Conservation (phyloP, 352 stramenopile genomes). For the Pythium grandisporangium region DNA sequence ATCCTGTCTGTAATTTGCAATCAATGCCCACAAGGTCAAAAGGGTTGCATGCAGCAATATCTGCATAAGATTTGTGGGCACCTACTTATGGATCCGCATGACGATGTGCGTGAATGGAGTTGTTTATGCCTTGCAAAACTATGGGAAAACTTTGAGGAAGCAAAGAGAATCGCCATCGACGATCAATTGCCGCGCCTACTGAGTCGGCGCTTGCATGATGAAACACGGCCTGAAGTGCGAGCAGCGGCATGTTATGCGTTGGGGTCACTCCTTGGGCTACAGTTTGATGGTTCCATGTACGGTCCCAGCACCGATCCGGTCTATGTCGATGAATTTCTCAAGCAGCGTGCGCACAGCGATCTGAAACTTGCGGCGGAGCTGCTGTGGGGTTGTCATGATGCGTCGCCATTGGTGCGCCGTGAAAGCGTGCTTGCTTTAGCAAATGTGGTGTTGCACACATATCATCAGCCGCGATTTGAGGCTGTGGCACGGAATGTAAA, state of each 20-base stretch:
- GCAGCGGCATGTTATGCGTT: conserved; percentile 91
- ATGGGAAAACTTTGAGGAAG: conserved; percentile 88
- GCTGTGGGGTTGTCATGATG: conserved; percentile 61
- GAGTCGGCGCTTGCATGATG: conserved; percentile 72
- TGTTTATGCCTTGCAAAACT: conserved; percentile 94
- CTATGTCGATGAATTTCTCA: conserved; percentile 51
- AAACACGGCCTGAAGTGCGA: conserved; percentile 86
- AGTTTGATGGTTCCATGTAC: conserved; percentile 47
- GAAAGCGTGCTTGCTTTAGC: conserved; percentile 81
- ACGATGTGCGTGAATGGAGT: conserved; percentile 73
- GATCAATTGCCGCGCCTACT: conserved; percentile 83
- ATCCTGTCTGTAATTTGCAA: conserved; percentile 93
- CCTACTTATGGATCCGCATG: conserved; percentile 45
- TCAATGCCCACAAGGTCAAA: conserved; percentile 88
- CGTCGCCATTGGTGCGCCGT: conserved; percentile 71
- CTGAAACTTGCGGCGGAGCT: conserved; percentile 64
- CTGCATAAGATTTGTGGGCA: conserved; percentile 74
- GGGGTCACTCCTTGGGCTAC: conserved; percentile 84
- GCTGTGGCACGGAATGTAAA: conserved; percentile 75
- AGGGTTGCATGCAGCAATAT: conserved; percentile 89
- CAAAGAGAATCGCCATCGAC: conserved; percentile 81
- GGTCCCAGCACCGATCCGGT: conserved; percentile 17
- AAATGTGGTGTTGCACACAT: conserved; percentile 81
- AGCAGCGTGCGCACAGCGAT: conserved; percentile 47
- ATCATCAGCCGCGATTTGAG: conserved; percentile 81